Base-by-base conservation (phyloP, 2,329 filamentous ascomycete species). In the Parastagonospora nodorum region DNA sequence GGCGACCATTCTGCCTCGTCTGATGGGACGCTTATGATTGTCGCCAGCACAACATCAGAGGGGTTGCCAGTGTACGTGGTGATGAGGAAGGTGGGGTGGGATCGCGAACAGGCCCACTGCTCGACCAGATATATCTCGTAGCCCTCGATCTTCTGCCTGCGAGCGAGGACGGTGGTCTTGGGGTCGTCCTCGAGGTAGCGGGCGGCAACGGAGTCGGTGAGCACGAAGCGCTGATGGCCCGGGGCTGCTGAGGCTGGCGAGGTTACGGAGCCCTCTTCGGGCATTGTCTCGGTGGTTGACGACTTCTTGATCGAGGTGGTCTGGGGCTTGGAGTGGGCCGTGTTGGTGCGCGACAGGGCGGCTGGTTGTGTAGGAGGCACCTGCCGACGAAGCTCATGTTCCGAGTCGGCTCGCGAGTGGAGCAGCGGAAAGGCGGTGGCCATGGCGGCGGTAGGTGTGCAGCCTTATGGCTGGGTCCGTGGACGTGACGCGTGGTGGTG, bases 101-200 rank as follows among this genome's bases (percentile, higher is more conserved):
- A 83, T 45, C 94, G 86, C 10, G 93, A 97, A 74, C 92, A 97
- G 5, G 91, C 91, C 94, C 94, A 99, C 80, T 99, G 94, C 73
- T 97, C 94, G 58, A 97, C 91, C 12, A 97, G 77, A 74, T 97
- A 97, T 55, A 93, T 81, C 73, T 97, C 92, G 75, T 97, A 97
- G 59, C 93, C 93, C 53, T 84, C 78, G 5, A 99, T 81, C 42
- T 83, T 78, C 42, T 82, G 81, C 48, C 85, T 84, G 45, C 88
- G 87, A 61, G 92, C 85, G 57, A 96, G 80, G 7, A 96, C 85
- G 2, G 80, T 81, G 4, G 91, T 92, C 5, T 83, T 84, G 1
- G 86, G 80, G 58, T 97, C 94, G 69, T 95, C 89, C 77, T 96
- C 89, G 16, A 99, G 84, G 68, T 93, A 78, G 58, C 79, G 81